Base-by-base conservation (phyloP, 306 rosid genomes). In the Cucumis melo region DNA sequence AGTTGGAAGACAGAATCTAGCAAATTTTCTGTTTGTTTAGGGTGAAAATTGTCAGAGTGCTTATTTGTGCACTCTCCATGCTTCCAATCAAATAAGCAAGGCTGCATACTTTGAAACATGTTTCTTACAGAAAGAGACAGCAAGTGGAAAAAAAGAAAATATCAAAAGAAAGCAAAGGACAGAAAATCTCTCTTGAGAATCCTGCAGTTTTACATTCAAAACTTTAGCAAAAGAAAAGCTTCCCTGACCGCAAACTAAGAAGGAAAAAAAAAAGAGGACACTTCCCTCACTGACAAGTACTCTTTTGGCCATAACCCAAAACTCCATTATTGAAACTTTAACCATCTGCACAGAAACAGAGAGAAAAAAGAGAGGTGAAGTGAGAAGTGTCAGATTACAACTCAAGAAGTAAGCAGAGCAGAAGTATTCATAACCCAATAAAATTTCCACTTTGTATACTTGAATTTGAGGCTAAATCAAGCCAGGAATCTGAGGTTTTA, bases 381-480 rank as follows among this genome's bases (percentile, higher is more conserved):
- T 44, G 58, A 46, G 75, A 44, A 44, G 75, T 50, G 53, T 55
- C 66, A 48, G 29, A 20, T 41, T 39, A 38, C 80, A 60, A 16
- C 68, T 44, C 38, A 50, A 46, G 60, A 24, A 34, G 34, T 21
- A 61, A n/a, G 63, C 58, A 55, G 54, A n/a, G 53, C 34, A 23
- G 50, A 41, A n/a, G 34, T 46, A 38, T 32, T 16, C 39, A 36
- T 39, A 78, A 58, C 27, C 19, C 57, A 53, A n/a, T 21, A 71
- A 61, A 54, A 58, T 83, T 77, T 85, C 93, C 91, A 65, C 80
- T 54, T 41, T 80, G 88, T 66, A 86, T 83, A 80, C 88, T 90
- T 79, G 96, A 89, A 88, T 86, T 89, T 85, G 97, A 85, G 72
- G 99, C 91, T 84, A 95, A 97, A 85, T 95, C 99, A 63, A 95